Conservation (phyloP, 306 rosid species). For the Prunus mume region DNA sequence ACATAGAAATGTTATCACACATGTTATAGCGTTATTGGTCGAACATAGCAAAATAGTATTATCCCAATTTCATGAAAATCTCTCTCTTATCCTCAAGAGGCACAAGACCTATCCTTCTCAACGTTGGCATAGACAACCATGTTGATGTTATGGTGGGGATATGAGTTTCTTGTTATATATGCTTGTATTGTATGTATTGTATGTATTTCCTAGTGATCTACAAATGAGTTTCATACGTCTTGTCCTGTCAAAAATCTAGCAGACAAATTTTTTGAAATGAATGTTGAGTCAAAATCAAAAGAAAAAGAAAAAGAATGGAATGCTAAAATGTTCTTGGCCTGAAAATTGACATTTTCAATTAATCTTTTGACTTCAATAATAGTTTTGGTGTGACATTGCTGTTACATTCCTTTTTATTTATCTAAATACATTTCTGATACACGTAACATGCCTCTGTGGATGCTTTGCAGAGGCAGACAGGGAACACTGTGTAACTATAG, state of each 20-base stretch:
- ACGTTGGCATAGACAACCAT: neutral
- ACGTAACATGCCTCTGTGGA: conserved; percentile 18
- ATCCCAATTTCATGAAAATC: no score
- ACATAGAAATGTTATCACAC: no score
- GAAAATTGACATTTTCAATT: neutral
- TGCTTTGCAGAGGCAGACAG: conserved; percentile 26
- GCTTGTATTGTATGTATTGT: neutral
- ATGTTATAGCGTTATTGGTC: no score
- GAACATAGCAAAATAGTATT: no score
- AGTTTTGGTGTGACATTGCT: conserved; percentile 1
- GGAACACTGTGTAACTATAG: conserved; percentile 31
- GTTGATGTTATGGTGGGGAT: neutral
- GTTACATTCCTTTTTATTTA: neutral
- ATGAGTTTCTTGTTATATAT: neutral
- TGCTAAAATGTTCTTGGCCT: conserved; percentile 26
- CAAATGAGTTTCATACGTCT: conserved; percentile 3
- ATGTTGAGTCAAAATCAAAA: conserved; percentile 49
- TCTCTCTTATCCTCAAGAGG: neutral
- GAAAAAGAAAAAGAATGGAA: conserved; percentile 4
- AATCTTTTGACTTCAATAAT: neutral
- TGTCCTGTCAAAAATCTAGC: conserved; percentile 20
- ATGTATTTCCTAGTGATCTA: conserved; percentile 2
- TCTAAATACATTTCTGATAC: neutral
- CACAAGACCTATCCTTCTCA: neutral
- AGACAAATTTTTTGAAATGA: conserved; percentile 31